These are phyloP conservation scores for Setaria italica DNA, from an alignment of 202 grass and related monocot genomes.

Conservation along the genomic window DNA sequence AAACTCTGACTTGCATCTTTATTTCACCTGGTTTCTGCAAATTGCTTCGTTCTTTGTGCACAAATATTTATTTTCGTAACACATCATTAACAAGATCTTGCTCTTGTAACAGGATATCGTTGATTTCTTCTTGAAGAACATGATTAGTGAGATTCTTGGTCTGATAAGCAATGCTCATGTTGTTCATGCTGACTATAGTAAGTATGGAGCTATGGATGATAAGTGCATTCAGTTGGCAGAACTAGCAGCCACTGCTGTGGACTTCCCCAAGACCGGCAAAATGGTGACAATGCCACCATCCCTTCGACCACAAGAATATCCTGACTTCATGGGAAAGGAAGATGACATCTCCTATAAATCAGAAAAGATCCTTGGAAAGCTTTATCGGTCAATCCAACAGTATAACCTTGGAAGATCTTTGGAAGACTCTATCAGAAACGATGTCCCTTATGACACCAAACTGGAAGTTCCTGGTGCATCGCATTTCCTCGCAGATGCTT, in stretches of 20 bases:
- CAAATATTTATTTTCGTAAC: not conserved
- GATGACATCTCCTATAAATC: slow-evolving; percentile 77
- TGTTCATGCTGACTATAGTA: slow-evolving; percentile 81
- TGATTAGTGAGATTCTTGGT: slow-evolving; percentile 86
- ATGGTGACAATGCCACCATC: slow-evolving; percentile 62
- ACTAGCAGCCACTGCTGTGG: slow-evolving; percentile 82
- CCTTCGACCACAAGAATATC: slow-evolving; percentile 80
- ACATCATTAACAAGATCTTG: not conserved
- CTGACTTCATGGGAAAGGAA: slow-evolving; percentile 92
- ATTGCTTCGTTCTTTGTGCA: not conserved
- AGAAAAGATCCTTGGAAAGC: slow-evolving; percentile 75
- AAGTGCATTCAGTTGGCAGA: slow-evolving; percentile 81
- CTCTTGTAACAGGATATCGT: slow-evolving; percentile 68
- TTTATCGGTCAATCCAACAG: slow-evolving; percentile 72
- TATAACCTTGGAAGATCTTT: slow-evolving; percentile 43
- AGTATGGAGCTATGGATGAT: slow-evolving; percentile 80
- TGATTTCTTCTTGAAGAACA: slow-evolving; percentile 94
- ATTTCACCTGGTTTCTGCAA: slow-evolving; percentile 13
- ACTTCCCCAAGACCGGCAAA: slow-evolving; percentile 88
- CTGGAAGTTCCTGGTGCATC: slow-evolving; percentile 71
- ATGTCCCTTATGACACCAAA: slow-evolving; percentile 69
- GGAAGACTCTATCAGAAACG: slow-evolving; percentile 22
- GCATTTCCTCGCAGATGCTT: slow-evolving; percentile 59
- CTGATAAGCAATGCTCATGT: slow-evolving; percentile 90
- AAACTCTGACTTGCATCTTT: not conserved